Base-by-base conservation (phyloP, 441 rosid genomes). In the Croton laevigatus region DNA sequence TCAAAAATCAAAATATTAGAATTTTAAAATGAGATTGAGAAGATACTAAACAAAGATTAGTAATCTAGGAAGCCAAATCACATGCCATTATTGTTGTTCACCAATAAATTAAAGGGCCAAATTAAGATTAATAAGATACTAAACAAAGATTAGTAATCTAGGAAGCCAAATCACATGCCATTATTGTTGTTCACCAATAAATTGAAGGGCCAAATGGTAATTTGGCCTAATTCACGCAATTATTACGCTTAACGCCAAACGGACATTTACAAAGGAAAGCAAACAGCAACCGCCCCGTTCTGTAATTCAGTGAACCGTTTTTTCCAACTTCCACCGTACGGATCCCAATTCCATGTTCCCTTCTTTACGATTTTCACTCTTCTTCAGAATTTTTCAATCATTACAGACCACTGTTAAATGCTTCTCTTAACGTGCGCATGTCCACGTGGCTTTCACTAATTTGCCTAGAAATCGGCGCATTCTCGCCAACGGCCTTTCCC, bases 371-470 rank as follows among this genome's bases (percentile, higher is more conserved):
- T 34, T 48, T 46, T 64, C 17, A 20, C 71, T 2, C 32, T 27
- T 27, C 51, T 23, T 36, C 48, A 27, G 4, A 8, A 1, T 27
- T 27, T 27, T 32, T 54, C 75, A 81, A 72, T 76, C 84, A 80
- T 71, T 73, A 49, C 73, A 36, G 71, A 2, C 64, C 70, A 10
- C 73, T 8, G 59, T 62, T 36, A 52, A 40, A 62, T 8, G 9
- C 12, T 34, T 16, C 65, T 27, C 19, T 34, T 52, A 76, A 52
- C 72, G 46, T 45, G 63, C 37, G 58, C 6, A 48, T 1, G 13
- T 10, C 78, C 73, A 79, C 88, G 83, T 85, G 86, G 69, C 79
- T 3, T 4, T 7, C 46, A 0, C 0, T 60, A 1, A 81, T 38
- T 60, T 13, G 71, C 48, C 3, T 0, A 13, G 17, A 45, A 5